These are phyloP conservation scores for Phaeoacremonium minimum DNA, from an alignment of 2,329 filamentous ascomycete species.

Conservation along the genomic window DNA sequence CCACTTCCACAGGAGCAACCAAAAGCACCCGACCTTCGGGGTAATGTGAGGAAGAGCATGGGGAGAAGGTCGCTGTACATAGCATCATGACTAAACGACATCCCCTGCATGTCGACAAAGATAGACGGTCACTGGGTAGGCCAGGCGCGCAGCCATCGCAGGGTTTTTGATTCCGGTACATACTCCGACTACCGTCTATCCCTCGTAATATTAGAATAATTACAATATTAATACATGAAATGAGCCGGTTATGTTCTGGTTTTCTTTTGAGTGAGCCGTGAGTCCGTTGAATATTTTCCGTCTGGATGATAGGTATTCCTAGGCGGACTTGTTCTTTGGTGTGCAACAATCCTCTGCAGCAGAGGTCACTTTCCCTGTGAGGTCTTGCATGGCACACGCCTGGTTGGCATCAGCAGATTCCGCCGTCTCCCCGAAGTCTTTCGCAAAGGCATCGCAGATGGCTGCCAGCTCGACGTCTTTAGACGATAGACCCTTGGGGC, in stretches of 20 bases:
- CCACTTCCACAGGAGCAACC: too few species aligned
- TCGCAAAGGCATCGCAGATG: constrained; percentile 57
- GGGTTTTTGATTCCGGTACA: constrained; percentile 2
- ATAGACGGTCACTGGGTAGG: too few species aligned
- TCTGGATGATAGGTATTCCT: too few species aligned
- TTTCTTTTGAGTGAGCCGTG: too few species aligned
- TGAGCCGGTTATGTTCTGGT: not conserved
- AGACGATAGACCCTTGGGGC: constrained; percentile 57
- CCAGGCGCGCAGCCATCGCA: too few species aligned
- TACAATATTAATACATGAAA: constrained; percentile 6
- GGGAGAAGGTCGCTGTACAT: too few species aligned
- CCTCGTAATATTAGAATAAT: constrained; percentile 2
- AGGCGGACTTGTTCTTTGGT: constrained; percentile 33
- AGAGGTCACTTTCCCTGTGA: constrained; percentile 40
- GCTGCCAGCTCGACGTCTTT: constrained; percentile 60
- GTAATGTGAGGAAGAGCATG: too few species aligned
- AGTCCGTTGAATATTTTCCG: too few species aligned
- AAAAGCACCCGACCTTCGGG: too few species aligned
- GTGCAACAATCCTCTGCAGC: constrained; percentile 51
- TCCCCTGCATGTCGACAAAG: too few species aligned
- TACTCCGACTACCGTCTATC: constrained; percentile 2
- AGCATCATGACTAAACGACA: too few species aligned
- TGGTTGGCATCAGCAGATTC: constrained; percentile 13
- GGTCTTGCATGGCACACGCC: constrained; percentile 30
- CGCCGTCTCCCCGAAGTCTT: constrained; percentile 50